Evolutionary conservation across 2,329 filamentous ascomycete genomes (phyloP).

Genomic region (Chalaropsis thielavioides): DNA sequence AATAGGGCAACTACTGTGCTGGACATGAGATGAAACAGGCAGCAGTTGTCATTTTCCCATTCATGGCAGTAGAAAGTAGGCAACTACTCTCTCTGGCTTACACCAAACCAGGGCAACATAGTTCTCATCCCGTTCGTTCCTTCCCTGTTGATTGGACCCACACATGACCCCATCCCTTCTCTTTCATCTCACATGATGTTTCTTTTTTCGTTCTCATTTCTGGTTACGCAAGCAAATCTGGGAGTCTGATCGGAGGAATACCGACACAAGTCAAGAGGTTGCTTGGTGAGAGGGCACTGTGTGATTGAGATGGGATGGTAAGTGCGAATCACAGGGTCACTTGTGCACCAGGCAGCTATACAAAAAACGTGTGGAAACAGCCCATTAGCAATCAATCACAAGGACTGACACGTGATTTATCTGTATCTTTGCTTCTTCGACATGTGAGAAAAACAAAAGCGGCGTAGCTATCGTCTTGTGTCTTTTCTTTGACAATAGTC

Average conservation of each 20-base stretch:
- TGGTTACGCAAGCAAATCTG: neutral
- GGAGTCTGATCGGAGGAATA: neutral
- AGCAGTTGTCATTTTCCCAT: neutral
- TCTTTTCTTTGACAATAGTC: neutral
- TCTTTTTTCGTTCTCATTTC: too few relatives aligned
- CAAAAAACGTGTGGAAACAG: too few relatives aligned
- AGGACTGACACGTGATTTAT: too few relatives aligned
- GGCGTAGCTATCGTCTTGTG: too few relatives aligned
- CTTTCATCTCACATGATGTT: neutral
- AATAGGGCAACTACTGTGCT: neutral
- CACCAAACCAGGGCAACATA: neutral
- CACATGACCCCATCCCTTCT: neutral
- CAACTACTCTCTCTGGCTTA: neutral
- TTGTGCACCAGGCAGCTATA: too few relatives aligned
- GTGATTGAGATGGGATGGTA: too few relatives aligned
- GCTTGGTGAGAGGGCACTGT: neutral
- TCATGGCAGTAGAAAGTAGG: neutral
- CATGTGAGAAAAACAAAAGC: too few relatives aligned
- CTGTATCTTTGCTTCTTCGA: too few relatives aligned
- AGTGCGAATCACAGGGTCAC: too few relatives aligned
- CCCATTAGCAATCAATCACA: too few relatives aligned
- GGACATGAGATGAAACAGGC: conserved; percentile 1
- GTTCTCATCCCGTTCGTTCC: neutral
- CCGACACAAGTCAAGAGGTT: neutral
- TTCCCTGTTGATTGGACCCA: neutral